Conservation (phyloP, 2,329 filamentous ascomycete genomes). For the Colletotrichum destructivum region DNA sequence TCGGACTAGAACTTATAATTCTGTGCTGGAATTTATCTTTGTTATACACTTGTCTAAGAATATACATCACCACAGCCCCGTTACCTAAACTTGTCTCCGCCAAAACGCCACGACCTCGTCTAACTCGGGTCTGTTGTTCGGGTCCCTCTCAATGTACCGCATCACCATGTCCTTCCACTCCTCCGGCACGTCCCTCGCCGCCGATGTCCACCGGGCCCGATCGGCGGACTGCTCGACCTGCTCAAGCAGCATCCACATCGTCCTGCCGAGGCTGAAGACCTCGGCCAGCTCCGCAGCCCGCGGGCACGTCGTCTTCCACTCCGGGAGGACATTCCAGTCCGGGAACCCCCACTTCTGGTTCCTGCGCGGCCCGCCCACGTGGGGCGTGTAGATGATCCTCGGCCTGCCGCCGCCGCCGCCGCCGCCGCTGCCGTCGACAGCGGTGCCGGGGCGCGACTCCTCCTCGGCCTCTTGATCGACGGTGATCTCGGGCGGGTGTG, state of each 20-base stretch:
- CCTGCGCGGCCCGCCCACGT: conserved; percentile 31
- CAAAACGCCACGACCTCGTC: conserved; percentile 41
- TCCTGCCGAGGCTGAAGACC: conserved; percentile 44
- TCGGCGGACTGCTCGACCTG: conserved; percentile 40
- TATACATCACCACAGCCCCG: not conserved
- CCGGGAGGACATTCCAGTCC: conserved; percentile 44
- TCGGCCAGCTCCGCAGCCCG: conserved; percentile 44
- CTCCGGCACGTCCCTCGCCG: conserved; percentile 34
- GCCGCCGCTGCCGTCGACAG: not conserved
- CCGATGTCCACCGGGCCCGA: conserved; percentile 27
- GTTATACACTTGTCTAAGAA: conserved; percentile 1
- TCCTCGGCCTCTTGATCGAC: conserved; percentile 40
- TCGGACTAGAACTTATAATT: too few relatives aligned
- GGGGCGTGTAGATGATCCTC: conserved; percentile 41
- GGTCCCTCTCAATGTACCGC: conserved; percentile 38
- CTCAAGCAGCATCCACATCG: conserved; percentile 45
- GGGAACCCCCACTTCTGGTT: conserved; percentile 41
- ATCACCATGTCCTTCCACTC: conserved; percentile 37
- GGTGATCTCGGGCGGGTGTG: conserved; percentile 41
- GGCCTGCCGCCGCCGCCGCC: not conserved
- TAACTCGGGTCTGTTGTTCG: conserved; percentile 39
- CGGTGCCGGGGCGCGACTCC: not conserved
- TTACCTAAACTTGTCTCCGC: conserved; percentile 5
- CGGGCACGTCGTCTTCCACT: conserved; percentile 42
- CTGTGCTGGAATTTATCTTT: too few relatives aligned